These are phyloP conservation scores for Fraxinus nigra DNA, from an alignment of 305 asterid genomes.

Conservation along the genomic window DNA sequence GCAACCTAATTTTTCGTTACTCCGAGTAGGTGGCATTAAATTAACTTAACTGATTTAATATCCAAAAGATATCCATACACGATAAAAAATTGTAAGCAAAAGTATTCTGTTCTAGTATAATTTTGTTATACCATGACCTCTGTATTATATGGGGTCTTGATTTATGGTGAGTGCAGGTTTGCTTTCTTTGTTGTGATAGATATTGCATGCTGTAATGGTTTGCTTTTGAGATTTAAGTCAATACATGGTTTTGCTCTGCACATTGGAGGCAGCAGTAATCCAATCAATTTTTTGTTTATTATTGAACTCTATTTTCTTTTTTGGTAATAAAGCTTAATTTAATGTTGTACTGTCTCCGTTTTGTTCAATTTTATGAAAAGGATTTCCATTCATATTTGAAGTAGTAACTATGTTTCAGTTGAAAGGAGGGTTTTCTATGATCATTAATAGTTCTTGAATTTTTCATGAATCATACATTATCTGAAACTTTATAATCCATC, in stretches of 20 bases:
- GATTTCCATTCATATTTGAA: neutral
- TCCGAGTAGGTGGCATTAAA: neutral
- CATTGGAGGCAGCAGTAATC: neutral
- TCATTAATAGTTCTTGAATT: neutral
- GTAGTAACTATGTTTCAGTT: neutral
- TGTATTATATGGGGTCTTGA: neutral
- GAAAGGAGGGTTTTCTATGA: neutral
- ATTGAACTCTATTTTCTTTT: too few relatives aligned
- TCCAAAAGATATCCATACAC: neutral
- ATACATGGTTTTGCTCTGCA: neutral
- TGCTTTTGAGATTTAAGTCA: neutral
- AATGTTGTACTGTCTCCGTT: neutral
- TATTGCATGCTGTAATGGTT: neutral
- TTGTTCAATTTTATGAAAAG: neutral
- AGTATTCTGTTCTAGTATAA: neutral
- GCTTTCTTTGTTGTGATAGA: neutral
- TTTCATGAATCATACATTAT: neutral
- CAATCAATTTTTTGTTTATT: neutral
- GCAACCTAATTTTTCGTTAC: neutral
- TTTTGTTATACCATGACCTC: neutral
- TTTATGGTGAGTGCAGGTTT: neutral
- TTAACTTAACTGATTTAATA: neutral
- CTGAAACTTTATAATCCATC: neutral
- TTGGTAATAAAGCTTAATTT: neutral
- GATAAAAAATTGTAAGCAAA: neutral